Base-by-base conservation (phyloP, 2,329 filamentous ascomycete genomes). In the Nigrograna mackinnonii region DNA sequence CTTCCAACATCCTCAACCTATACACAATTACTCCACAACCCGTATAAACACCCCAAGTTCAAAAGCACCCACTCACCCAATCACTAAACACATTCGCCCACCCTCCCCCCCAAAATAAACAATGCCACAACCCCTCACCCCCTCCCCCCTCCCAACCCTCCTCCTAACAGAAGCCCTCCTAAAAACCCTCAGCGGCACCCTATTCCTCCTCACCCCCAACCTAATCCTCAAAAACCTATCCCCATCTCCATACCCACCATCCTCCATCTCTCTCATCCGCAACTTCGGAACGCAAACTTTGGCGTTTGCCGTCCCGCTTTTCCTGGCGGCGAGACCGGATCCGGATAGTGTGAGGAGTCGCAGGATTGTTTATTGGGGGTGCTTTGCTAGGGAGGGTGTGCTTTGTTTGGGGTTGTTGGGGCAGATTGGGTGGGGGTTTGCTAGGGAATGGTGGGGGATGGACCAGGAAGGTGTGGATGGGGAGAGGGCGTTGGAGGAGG, bases 241-340 rank as follows among this genome's bases (percentile, higher is more conserved):
- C 4, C 3, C 20, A 11, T 24, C 42, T 7, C 47, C 50, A 5
- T 46, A 46, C 24, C 12, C 46, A 4, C 22, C 37, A 9, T 3
- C 44, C 1, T 47, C 46, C 4, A 12, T 41, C 12, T 37, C 39
- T 2, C 41, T 56, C 5, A 44, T 50, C 7, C 43, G 46, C 5
- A 40, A 16, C 12, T 35, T 57, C 16, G 54, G 54, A 5, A 50
- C 51, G 5, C 49, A 54, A 30, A 57, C 54, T 1, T 16, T 57
- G 5, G 53, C 51, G 9, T 57, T 54, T 38, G 46, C 46, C 32
- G 32, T 57, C n/a, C 54, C 49, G 14, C 46, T 57, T 6, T 53
- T 53, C 28, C 45, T 57, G 3, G 45, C 47, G 12, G 41, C 47
- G 22, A 20, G 49, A 6, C 16, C 2, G 1, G 46, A 52, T 42